Evolutionary conservation across 2,329 filamentous ascomycete species (phyloP).

Genomic region (Aspergillus nomiae): DNA sequence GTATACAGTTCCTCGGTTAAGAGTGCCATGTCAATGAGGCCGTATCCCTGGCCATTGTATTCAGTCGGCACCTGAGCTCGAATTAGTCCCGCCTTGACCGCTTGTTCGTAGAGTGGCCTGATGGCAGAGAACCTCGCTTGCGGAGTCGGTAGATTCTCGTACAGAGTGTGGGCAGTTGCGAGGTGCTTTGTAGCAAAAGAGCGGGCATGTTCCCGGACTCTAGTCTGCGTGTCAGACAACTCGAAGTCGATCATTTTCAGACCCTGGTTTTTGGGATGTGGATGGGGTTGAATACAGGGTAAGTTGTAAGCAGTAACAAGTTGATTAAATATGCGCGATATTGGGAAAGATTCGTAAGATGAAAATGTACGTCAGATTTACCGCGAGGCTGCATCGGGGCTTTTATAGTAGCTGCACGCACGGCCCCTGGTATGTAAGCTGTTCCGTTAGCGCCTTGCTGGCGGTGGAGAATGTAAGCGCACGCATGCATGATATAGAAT

Average conservation of each 20-base stretch:
- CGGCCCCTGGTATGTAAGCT: not conserved
- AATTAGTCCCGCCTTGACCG: constrained; percentile 49
- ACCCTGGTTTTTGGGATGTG: not conserved
- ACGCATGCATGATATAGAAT: not conserved
- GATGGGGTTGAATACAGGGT: no score
- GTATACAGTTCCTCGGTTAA: constrained; percentile 57
- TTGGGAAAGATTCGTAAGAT: not conserved
- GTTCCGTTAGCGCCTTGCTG: not conserved
- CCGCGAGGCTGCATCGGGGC: not conserved
- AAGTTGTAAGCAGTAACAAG: not conserved
- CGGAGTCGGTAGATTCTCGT: constrained; percentile 25
- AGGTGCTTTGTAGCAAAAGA: constrained; percentile 8
- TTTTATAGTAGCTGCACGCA: not conserved
- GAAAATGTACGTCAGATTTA: not conserved
- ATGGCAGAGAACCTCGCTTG: constrained; percentile 52
- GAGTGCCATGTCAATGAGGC: constrained; percentile 52
- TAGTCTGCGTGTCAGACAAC: constrained; percentile 1
- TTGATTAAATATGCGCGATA: not conserved
- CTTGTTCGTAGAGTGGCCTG: constrained; percentile 49
- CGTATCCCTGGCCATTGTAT: constrained; percentile 50
- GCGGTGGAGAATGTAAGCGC: not conserved
- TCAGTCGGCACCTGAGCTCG: constrained; percentile 50
- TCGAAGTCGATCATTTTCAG: constrained; percentile 12
- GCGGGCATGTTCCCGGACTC: not conserved
- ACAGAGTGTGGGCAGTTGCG: not conserved